Conservation (phyloP, 352 stramenopile genomes). For the Phytophthora tentaculata region DNA sequence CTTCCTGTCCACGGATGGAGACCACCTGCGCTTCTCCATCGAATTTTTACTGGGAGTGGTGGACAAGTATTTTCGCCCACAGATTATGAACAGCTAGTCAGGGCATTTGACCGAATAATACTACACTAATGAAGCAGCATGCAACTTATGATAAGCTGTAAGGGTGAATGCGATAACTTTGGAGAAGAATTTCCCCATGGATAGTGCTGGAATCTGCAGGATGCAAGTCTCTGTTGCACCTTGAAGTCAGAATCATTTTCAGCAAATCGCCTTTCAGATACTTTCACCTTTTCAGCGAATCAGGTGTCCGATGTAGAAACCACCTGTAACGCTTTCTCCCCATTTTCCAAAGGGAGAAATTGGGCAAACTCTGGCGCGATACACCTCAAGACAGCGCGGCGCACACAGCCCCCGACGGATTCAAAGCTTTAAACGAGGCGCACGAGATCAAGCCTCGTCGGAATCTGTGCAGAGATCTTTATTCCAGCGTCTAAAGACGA, state of each 20-base stretch:
- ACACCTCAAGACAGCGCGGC: constrained; percentile 26
- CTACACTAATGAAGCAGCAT: background rate
- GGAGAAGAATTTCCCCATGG: background rate
- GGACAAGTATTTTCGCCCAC: constrained; percentile 72
- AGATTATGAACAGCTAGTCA: constrained; percentile 19
- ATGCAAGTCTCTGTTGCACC: constrained; percentile 18
- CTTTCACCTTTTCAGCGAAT: constrained; percentile 29
- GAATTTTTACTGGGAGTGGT: constrained; percentile 86
- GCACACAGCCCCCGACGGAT: constrained; percentile 11
- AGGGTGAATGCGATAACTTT: background rate
- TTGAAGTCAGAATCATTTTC: constrained; percentile 27
- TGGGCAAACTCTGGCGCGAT: constrained; percentile 21
- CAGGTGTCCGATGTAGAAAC: constrained; percentile 11
- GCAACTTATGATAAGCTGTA: constrained; percentile 9
- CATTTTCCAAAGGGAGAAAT: constrained; percentile 28
- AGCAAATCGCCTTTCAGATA: constrained; percentile 18
- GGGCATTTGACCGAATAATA: background rate
- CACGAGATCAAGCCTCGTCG: constrained; percentile 9
- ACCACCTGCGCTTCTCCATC: constrained; percentile 92
- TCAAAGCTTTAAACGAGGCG: constrained; percentile 12
- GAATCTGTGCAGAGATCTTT: constrained; percentile 20
- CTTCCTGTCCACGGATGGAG: constrained; percentile 88
- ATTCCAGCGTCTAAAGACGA: constrained; percentile 14
- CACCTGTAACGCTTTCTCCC: constrained; percentile 27
- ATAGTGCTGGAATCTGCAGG: background rate